A percentile compares a stretch with the other conserved stretches of the same genome.
Evolutionary conservation across 2,329 filamentous ascomycete genomes (phyloP).

Genomic region (Colletotrichum sidae): DNA sequence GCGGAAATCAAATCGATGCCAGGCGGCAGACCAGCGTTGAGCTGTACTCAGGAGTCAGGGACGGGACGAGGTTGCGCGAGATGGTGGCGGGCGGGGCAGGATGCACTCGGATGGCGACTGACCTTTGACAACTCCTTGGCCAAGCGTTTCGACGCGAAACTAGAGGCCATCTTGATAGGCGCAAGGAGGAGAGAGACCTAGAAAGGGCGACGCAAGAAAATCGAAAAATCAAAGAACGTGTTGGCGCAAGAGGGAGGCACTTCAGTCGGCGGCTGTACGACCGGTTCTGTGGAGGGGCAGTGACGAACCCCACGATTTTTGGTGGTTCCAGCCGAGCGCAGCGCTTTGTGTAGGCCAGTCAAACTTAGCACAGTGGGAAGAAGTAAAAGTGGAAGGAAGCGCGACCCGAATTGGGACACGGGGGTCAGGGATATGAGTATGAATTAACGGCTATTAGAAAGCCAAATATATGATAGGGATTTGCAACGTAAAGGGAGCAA

Average conservation of each 20-base stretch:
- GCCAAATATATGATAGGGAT: too few species aligned
- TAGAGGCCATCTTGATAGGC: slow-evolving; percentile 50
- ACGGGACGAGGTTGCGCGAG: slow-evolving; percentile 1
- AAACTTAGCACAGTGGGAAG: slow-evolving; percentile 3
- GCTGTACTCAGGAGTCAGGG: slow-evolving; percentile 28
- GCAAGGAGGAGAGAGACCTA: neutral
- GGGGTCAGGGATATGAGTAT: too few species aligned
- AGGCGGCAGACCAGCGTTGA: slow-evolving; percentile 65
- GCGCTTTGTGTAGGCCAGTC: neutral
- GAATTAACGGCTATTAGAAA: too few species aligned
- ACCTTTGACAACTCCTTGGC: slow-evolving; percentile 71
- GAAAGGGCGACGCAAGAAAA: neutral
- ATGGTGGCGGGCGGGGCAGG: neutral
- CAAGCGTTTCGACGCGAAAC: slow-evolving; percentile 67
- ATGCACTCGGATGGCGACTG: slow-evolving; percentile 29
- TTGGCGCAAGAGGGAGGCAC: slow-evolving; percentile 3
- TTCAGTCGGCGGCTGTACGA: slow-evolving; percentile 20
- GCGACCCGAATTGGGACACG: slow-evolving; percentile 8
- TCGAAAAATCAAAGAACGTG: neutral
- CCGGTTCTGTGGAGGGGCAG: slow-evolving; percentile 35
- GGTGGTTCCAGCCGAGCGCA: slow-evolving; percentile 33
- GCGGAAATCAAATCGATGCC: slow-evolving; percentile 84
- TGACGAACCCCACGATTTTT: slow-evolving; percentile 34
- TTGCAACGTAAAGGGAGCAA: neutral
- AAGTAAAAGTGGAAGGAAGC: neutral